phyloP scores from a whole-genome alignment of 176 grass and related monocot genomes.

The Themeda triandra region DNA sequence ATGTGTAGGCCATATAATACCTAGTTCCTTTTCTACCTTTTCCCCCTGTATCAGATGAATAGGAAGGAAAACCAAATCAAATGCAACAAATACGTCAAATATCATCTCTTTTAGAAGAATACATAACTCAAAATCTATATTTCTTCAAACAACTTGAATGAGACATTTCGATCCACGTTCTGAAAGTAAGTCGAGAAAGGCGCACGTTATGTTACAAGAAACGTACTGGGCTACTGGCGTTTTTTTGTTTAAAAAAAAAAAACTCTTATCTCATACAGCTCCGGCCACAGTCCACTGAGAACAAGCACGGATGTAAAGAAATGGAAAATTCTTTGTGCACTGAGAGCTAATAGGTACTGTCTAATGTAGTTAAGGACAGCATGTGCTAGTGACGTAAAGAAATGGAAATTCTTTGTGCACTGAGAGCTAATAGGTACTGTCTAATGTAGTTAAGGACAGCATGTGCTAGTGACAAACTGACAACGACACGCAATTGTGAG shows the following conservation, averaged over 20 bases:
- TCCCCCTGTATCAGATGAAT: neutral
- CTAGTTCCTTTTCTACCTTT: conserved; percentile 1
- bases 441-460: neutral
- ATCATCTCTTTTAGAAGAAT: neutral
- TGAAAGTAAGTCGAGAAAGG: neutral
- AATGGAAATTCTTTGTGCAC: neutral
- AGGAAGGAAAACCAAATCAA: neutral
- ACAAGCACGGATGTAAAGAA: neutral
- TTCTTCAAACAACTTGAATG: neutral
- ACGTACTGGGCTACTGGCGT: neutral
- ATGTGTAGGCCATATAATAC: conserved; percentile 49
- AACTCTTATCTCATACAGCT: neutral
- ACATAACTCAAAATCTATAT: neutral
- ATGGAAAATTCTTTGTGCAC: neutral
- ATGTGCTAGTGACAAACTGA: neutral
- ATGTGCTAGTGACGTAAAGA: neutral
- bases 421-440: too few relatives aligned
- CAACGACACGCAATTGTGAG: neutral
- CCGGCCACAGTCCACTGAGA: neutral
- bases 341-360: neutral
- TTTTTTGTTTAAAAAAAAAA: neutral
- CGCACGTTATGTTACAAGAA: neutral
- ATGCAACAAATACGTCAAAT: neutral
- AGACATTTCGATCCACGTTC: neutral
- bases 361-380: neutral